Base-by-base conservation (phyloP, 345 rosid genomes). In the Reutealis trisperma region DNA sequence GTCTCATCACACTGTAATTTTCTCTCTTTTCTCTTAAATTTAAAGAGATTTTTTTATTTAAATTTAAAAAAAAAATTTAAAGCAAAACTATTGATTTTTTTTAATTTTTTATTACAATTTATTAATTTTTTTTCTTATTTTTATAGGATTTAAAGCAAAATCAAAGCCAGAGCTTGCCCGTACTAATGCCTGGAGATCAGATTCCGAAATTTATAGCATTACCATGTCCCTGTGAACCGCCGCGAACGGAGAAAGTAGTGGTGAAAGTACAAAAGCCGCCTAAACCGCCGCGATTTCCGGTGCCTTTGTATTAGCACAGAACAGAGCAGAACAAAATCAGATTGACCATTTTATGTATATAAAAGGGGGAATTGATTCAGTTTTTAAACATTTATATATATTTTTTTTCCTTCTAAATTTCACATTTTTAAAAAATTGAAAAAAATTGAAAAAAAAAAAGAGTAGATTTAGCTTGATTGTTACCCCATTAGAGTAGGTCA, bases 151-250 rank as follows among this genome's bases (percentile, higher is more conserved):
- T 77, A 77, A 88, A 88, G 89, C 85, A 84, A 73, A 83, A 75
- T 0, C 81, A 78, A 41, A 80, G 77, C 75, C 79, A 82, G 78
- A 94, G 97, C 80, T 79, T 94, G 82, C 90, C 98, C 54, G 98
- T 94, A 0, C 19, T 94, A 75, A 94, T 94, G 98, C 97, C 98
- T 1, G 98, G 98, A 65, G 98, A 94, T 71, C 72, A 78, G 61
- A 82, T 90, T n/a, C 91, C 98, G 0, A 94, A 90, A 77, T 94
- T 94, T 63, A 90, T 94, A 79, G 98, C 98, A 83, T 84, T 94
- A 84, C 98, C 98, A 49, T 90, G 97, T 76, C 97, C 98, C 0
- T 86, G 96, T 76, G 82, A 87, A 88, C 94, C 98, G 11, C 85
- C 81, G 37, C 83, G 85, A 4, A 74, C 83, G 58, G 91, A 89